phyloP scores from a whole-genome alignment of 2,329 filamentous ascomycete species.

The Epichloe gansuensis region DNA sequence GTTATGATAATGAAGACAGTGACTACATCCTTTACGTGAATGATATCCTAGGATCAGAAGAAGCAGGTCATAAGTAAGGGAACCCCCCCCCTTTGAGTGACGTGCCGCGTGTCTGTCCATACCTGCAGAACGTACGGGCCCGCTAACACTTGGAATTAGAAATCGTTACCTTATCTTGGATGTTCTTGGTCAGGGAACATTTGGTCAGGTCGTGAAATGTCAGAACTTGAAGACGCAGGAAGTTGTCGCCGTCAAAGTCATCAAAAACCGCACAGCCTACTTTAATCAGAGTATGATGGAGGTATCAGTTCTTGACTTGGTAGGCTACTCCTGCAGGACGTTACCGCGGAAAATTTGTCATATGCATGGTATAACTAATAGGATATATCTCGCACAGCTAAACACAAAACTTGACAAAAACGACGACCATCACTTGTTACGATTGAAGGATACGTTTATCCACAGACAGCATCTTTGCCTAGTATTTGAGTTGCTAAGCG shows the following conservation, averaged over 20 bases:
- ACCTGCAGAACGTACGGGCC: neutral
- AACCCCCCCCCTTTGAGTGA: neutral
- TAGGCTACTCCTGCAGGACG: slow-evolving; percentile 28
- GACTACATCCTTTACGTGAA: slow-evolving; percentile 99
- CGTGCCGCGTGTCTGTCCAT: neutral
- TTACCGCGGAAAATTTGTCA: neutral
- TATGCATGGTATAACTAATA: slow-evolving; percentile 12
- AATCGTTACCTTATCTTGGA: slow-evolving; percentile 96
- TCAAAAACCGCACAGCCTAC: slow-evolving; percentile 97
- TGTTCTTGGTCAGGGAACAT: slow-evolving; percentile 92
- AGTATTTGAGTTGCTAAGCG: slow-evolving; percentile 90
- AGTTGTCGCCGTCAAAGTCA: slow-evolving; percentile 96
- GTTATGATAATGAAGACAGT: slow-evolving; percentile 97
- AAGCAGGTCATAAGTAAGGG: slow-evolving; percentile 90
- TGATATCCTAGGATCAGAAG: slow-evolving; percentile 93
- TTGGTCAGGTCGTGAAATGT: slow-evolving; percentile 97
- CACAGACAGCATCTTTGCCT: slow-evolving; percentile 93
- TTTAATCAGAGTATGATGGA: slow-evolving; percentile 99
- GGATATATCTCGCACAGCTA: slow-evolving; percentile 39
- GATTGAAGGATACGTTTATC: slow-evolving; percentile 95
- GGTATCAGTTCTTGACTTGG: slow-evolving; percentile 89
- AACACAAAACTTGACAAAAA: slow-evolving; percentile 99
- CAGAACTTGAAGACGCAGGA: slow-evolving; percentile 98
- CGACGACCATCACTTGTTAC: slow-evolving; percentile 89
- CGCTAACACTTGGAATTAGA: slow-evolving; percentile 27